Conservation (phyloP, 1,284 basidiomycete species). For the Vanrija sp. region DNA sequence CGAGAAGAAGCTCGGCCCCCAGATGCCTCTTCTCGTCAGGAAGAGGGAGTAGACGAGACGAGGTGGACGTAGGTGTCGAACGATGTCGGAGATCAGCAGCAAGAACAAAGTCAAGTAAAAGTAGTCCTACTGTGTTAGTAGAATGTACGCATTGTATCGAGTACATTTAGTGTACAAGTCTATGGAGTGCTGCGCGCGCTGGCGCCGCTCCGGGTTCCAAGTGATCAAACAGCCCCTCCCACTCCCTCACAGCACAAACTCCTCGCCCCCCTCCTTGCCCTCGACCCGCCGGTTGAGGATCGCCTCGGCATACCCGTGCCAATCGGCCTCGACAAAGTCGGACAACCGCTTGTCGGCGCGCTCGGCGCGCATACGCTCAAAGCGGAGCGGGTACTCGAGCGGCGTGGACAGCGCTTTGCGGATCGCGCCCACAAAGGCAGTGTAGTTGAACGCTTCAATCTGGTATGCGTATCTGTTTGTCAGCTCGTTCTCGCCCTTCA, state of each 20-base stretch:
- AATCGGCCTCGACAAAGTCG: conserved; percentile 15
- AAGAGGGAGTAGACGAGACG: neutral
- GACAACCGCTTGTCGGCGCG: neutral
- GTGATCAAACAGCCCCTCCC: no score
- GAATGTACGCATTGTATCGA: no score
- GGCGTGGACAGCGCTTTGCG: conserved; percentile 8
- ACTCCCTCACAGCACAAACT: neutral
- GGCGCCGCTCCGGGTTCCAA: no score
- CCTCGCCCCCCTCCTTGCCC: conserved; percentile 9
- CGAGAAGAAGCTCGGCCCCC: conserved; percentile 43
- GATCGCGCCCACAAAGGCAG: conserved; percentile 12
- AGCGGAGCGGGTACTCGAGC: neutral
- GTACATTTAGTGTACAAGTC: no score
- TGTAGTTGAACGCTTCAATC: conserved; percentile 8
- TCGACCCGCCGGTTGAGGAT: conserved; percentile 12
- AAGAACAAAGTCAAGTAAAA: no score
- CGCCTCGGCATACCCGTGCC: conserved; percentile 8
- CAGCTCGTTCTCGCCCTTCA: no score
- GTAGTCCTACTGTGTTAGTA: no score
- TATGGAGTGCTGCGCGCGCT: no score
- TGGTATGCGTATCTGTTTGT: conserved; percentile 5
- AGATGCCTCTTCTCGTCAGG: conserved; percentile 45
- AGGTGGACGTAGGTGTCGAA: no score
- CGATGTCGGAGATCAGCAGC: no score
- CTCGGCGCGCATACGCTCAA: neutral